Evolutionary conservation across 1,284 basidiomycete species (phyloP), one percentile per base, ranked within the genome.

Genomic region (Farysia itapuensis): DNA sequence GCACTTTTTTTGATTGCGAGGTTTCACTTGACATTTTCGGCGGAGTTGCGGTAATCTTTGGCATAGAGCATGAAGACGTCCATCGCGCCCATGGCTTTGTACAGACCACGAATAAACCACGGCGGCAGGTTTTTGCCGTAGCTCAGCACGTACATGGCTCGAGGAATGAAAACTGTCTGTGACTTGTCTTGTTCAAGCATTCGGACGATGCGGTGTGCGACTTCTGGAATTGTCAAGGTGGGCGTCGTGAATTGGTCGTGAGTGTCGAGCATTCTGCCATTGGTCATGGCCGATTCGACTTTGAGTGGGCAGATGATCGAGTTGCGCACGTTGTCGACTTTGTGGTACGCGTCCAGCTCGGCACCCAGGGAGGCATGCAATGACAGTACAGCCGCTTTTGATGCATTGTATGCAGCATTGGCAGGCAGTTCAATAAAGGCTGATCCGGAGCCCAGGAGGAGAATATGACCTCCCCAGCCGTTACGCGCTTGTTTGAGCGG

Each of bases 251-350:
- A 67, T 31, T 69, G 66, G 41, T 64, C 52, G 31, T 46, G 28
- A 14, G 52, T 54, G 20, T 63, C 64, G 5, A 45, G 35, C 66
- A 69, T 69, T 7, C 64, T 24, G 7, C 59, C 64, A 16, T 63
- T 48, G 29, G 66, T 67, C 66, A 69, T 69, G 43, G 46, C 52
- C 33, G 51, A 42, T 22, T 67, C 58, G 43, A 66, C 61, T 52
- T 65, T 67, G 41, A 67, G 45, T 2, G 65, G 63, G 39, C 65
- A 68, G 43, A 68, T 43, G 46, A 66, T 35, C 15, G 52, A 59
- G 37, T 43, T 56, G 5, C 64, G 44, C 1, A 69, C 60, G 15
- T 60, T 60, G 41, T 64, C 37, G 31, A 65, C 48, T 20, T 64
- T 64, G 41, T 67, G 59, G 33, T 63, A 67, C 5, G 44, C 43